These are phyloP conservation scores for Cercis canadensis DNA, from an alignment of 306 rosid genomes.

Conservation along the genomic window DNA sequence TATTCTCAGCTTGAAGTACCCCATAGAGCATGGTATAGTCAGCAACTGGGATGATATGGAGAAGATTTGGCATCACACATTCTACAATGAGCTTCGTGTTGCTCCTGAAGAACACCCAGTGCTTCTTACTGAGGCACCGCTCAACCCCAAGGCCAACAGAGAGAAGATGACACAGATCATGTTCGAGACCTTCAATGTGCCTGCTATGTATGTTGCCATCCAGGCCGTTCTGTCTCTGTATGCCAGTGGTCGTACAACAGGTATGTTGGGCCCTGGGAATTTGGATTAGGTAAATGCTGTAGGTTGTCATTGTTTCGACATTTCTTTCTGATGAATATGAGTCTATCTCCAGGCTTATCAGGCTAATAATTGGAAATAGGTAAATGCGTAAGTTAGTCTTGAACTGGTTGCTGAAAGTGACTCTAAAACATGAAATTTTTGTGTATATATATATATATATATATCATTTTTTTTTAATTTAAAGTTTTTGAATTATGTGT, in stretches of 20 bases:
- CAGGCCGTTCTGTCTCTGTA: conserved; percentile 71
- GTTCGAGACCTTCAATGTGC: conserved; percentile 71
- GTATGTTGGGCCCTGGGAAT: conserved; percentile 39
- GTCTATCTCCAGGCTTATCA: too few relatives aligned
- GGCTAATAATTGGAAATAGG: neutral
- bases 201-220: conserved; percentile 70
- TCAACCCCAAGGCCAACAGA: conserved; percentile 78
- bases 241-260: conserved; percentile 84
- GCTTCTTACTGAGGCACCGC: conserved; percentile 81
- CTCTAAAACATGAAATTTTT: neutral
- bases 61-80: conserved; percentile 77
- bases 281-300: conserved; percentile 21
- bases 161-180: conserved; percentile 84
- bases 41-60: conserved; percentile 86
- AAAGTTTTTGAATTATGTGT: conserved; percentile 15
- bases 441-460: too few relatives aligned
- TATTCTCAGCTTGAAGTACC: conserved; percentile 69
- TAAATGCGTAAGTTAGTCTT: too few relatives aligned
- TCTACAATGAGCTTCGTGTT: conserved; percentile 72
- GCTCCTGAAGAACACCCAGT: conserved; percentile 80
- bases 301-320: neutral
- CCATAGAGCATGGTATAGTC: conserved; percentile 78
- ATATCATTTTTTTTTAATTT: too few relatives aligned
- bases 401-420: neutral
- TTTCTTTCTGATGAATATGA: too few relatives aligned